These are phyloP conservation scores for Vitis rupestris DNA, from an alignment of 164 flowering plant species.

Conservation along the genomic window DNA sequence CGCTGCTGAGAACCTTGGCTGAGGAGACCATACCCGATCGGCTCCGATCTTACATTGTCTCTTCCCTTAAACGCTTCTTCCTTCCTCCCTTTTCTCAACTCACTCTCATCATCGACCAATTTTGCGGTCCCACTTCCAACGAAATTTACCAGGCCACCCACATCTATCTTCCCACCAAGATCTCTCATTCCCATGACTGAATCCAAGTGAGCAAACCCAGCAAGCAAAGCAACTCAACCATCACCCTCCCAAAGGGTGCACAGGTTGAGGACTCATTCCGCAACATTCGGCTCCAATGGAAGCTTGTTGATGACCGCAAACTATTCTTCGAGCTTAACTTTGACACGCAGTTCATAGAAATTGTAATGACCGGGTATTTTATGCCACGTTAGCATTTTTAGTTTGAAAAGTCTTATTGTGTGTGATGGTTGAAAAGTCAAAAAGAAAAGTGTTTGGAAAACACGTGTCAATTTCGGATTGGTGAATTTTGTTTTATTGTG, in stretches of 20 bases:
- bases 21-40: neutral
- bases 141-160: constrained; percentile 11
- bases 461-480: too few species aligned
- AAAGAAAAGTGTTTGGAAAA: too few species aligned
- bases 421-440: too few species aligned
- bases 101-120: constrained; percentile 6
- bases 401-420: too few species aligned
- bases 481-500: too few species aligned
- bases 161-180: constrained; percentile 14
- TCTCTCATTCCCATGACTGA: neutral
- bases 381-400: too few species aligned
- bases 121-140: neutral
- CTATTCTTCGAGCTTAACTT: constrained; percentile 2
- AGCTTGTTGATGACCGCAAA: neutral
- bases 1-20: constrained; percentile 8
- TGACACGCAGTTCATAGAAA: constrained; percentile 4
- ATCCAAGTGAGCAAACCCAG: constrained; percentile 6
- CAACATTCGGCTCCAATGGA: neutral
- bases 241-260: constrained; percentile 3
- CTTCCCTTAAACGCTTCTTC: neutral
- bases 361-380: too few species aligned
- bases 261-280: constrained; percentile 3
- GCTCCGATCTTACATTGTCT: neutral
- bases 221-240: neutral
- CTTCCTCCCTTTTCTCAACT: neutral